A percentile compares a stretch with the other conserved stretches of the same genome.
Evolutionary conservation across 2,329 filamentous ascomycete genomes (phyloP).

Genomic region (Exophiala bonariae): DNA sequence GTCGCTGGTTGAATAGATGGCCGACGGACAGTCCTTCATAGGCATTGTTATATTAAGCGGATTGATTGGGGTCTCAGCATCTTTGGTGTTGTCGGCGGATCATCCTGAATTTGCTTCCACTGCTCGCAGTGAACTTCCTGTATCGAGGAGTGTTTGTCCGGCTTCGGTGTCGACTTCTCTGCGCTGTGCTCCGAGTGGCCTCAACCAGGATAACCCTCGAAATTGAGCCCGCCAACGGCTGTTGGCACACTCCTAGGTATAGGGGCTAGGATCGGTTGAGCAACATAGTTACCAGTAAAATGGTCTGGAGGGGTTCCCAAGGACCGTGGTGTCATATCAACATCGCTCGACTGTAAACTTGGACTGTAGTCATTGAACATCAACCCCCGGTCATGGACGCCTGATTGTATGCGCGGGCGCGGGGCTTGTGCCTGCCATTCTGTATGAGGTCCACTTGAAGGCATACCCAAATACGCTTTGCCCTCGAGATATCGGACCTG

Average conservation of each 20-base stretch:
- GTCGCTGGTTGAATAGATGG: too few species aligned
- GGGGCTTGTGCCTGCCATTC: too few species aligned
- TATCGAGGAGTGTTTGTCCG: too few species aligned
- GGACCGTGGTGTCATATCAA: neutral
- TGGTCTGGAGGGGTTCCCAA: neutral
- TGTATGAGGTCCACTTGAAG: too few species aligned
- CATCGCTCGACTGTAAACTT: slow-evolving; percentile 4
- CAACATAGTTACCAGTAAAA: neutral
- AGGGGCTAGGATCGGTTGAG: neutral
- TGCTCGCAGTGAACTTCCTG: too few species aligned
- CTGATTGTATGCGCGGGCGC: neutral
- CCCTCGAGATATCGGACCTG: neutral
- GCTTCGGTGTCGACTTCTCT: too few species aligned
- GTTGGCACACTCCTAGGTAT: neutral
- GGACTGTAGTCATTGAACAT: slow-evolving; percentile 11
- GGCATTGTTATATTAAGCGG: too few species aligned
- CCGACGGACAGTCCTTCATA: too few species aligned
- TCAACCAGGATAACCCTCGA: neutral
- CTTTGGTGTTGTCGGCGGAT: too few species aligned
- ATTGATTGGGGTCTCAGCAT: too few species aligned
- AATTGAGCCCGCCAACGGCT: neutral
- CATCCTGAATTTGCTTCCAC: too few species aligned
- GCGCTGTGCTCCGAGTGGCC: too few species aligned
- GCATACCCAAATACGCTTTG: neutral
- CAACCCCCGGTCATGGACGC: neutral